Conservation (phyloP, 306 rosid species). For the Rosa rugosa region DNA sequence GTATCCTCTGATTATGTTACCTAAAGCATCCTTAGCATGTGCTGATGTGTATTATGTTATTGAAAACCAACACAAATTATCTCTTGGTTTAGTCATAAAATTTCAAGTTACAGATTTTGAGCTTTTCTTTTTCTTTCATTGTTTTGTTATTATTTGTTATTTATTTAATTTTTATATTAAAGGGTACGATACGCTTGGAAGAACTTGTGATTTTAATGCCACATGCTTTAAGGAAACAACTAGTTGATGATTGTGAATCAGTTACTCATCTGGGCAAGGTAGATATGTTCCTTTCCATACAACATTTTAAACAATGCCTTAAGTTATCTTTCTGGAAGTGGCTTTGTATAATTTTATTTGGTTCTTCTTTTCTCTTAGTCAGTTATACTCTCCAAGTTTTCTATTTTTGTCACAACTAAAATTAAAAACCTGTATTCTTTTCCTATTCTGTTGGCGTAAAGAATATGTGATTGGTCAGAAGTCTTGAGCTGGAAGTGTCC, state of each 20-base stretch:
- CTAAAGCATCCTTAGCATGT: slow-evolving; percentile 9
- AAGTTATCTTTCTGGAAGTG: slow-evolving; percentile 14
- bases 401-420: neutral
- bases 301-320: slow-evolving; percentile 11
- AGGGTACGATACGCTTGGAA: slow-evolving; percentile 33
- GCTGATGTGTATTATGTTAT: slow-evolving; percentile 9
- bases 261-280: slow-evolving; percentile 88
- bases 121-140: slow-evolving; percentile 5
- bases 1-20: too few species aligned
- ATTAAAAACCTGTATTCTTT: neutral
- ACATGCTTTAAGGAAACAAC: slow-evolving; percentile 62
- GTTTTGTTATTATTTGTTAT: neutral
- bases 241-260: slow-evolving; percentile 81
- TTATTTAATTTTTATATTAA: neutral
- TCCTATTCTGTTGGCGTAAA: neutral
- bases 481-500: neutral
- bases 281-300: slow-evolving; percentile 7
- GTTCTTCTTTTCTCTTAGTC: neutral
- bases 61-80: neutral
- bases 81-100: slow-evolving; percentile 1
- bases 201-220: slow-evolving; percentile 76
- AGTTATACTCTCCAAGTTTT: neutral
- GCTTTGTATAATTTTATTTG: neutral
- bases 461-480: neutral
- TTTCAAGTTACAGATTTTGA: neutral